Conservation (phyloP, 371 early-diverging fungal species). For the Dichotomocladium elegans region DNA sequence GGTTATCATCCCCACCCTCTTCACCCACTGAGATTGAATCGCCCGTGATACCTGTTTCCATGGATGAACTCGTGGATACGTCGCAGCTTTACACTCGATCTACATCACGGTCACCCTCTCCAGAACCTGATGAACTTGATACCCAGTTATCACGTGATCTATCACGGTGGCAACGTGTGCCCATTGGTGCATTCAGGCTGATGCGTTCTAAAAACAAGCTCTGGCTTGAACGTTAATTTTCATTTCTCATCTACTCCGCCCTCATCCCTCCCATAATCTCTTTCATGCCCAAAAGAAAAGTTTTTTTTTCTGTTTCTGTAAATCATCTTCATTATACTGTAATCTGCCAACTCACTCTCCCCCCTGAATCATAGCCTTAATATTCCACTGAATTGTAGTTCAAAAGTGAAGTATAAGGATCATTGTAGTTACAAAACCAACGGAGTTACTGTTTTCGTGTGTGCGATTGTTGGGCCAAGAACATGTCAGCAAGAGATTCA, state of each 20-base stretch:
- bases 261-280: background rate
- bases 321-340: background rate
- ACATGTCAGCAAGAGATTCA: slow-evolving; percentile 19
- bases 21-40: slow-evolving; percentile 11
- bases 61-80: slow-evolving; percentile 61
- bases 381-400: background rate
- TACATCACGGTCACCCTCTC: slow-evolving; percentile 51
- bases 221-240: slow-evolving; percentile 38
- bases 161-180: slow-evolving; percentile 59
- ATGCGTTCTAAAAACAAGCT: slow-evolving; percentile 41
- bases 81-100: slow-evolving; percentile 50
- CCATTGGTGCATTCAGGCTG: slow-evolving; percentile 57
- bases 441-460: background rate
- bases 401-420: too few relatives aligned
- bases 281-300: background rate
- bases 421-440: too few relatives aligned
- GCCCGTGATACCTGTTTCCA: too few relatives aligned
- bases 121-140: slow-evolving; percentile 35
- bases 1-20: background rate
- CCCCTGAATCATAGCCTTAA: background rate
- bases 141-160: slow-evolving; percentile 46
- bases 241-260: background rate
- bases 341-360: background rate
- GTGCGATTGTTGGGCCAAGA: background rate
- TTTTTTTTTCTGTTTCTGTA: background rate